Percentiles rank a stretch among this genome's conserved stretches.
Conservation (phyloP, 495 filamentous ascomycete species). For the Staphylotrichum longicolle region DNA sequence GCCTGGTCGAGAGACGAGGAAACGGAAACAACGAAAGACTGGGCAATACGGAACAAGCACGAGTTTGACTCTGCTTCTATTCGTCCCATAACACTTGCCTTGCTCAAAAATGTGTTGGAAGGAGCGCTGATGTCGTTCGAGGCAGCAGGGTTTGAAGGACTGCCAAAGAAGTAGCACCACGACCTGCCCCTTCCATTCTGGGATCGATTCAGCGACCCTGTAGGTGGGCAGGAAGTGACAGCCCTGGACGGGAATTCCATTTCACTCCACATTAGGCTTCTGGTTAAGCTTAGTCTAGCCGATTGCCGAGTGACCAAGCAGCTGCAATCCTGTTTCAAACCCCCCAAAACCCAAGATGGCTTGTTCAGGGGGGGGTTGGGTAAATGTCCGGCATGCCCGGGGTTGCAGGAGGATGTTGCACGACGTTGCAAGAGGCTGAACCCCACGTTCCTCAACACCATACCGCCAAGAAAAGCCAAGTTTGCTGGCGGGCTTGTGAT, state of each 20-base stretch:
- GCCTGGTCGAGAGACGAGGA: neutral
- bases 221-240: neutral
- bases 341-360: neutral
- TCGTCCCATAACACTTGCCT: no score
- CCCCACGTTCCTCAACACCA: neutral
- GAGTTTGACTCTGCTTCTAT: no score
- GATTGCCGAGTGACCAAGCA: neutral
- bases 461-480: conserved; percentile 18
- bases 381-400: conserved; percentile 10
- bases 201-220: no score
- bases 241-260: neutral
- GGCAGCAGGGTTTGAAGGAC: no score
- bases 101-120: no score
- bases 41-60: no score
- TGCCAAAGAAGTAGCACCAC: no score
- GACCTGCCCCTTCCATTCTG: no score
- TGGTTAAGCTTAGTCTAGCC: conserved; percentile 6
- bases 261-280: neutral
- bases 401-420: conserved; percentile 1
- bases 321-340: conserved; percentile 15
- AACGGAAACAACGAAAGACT: neutral
- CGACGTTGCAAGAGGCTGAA: conserved; percentile 23
- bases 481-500: neutral
- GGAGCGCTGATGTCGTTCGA: no score
- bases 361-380: conserved; percentile 7